Evolutionary conservation across 129 eudicot species (phyloP).

Genomic region (Artemisia argyi): DNA sequence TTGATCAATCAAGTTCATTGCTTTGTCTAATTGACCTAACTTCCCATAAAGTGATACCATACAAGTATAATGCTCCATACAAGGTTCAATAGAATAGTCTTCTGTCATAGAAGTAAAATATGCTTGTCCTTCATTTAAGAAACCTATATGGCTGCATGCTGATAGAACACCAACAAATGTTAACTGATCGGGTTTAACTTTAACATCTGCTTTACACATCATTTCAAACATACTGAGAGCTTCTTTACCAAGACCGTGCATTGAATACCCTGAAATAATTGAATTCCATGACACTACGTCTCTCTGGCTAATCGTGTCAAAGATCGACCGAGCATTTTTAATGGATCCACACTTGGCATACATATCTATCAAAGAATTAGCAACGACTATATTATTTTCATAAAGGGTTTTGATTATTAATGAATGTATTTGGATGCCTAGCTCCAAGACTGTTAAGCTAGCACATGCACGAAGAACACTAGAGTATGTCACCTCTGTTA

Average conservation of each 20-base stretch:
- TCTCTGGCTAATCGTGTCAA: constrained; percentile 42
- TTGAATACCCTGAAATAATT: constrained; percentile 70
- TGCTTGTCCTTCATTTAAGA: constrained; percentile 53
- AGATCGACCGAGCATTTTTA: constrained; percentile 50
- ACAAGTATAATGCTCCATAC: constrained; percentile 82
- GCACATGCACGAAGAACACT: constrained; percentile 76
- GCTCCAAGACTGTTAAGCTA: constrained; percentile 50
- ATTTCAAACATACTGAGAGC: constrained; percentile 54
- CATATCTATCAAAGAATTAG: constrained; percentile 70
- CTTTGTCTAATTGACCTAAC: constrained; percentile 62
- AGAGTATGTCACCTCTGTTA: constrained; percentile 70
- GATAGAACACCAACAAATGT: constrained; percentile 80
- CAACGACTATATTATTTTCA: constrained; percentile 43
- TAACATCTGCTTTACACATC: constrained; percentile 43
- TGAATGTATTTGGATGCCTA: constrained; percentile 64
- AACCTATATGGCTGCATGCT: constrained; percentile 75
- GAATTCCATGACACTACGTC: constrained; percentile 80
- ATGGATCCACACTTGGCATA: constrained; percentile 79
- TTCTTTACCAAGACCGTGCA: constrained; percentile 75
- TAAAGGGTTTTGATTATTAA: constrained; percentile 49
- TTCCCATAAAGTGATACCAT: constrained; percentile 72
- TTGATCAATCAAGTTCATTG: constrained; percentile 50
- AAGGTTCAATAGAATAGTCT: constrained; percentile 54
- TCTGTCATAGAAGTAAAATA: constrained; percentile 54
- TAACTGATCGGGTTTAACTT: constrained; percentile 48